Conservation (phyloP, 495 filamentous ascomycete genomes). For the Saxophila tyrrhenica region DNA sequence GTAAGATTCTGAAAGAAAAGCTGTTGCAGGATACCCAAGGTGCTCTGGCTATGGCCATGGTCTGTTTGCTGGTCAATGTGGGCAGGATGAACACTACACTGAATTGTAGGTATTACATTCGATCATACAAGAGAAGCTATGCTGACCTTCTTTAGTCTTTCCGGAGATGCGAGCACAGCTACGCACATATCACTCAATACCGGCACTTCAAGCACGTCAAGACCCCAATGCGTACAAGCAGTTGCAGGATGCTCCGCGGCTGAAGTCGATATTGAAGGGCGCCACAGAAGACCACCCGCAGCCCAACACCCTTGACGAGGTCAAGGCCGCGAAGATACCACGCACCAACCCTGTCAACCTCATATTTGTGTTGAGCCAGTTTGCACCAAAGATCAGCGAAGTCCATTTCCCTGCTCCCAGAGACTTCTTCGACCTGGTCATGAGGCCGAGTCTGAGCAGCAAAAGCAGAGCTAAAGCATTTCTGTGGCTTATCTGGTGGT, state of each 20-base stretch:
- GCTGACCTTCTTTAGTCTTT: slow-evolving; percentile 55
- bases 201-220: slow-evolving; percentile 85
- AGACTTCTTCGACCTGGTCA: slow-evolving; percentile 95
- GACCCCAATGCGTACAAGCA: slow-evolving; percentile 97
- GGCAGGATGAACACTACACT: slow-evolving; percentile 98
- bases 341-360: slow-evolving; percentile 95
- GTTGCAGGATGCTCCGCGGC: slow-evolving; percentile 85
- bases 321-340: slow-evolving; percentile 54
- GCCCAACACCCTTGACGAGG: slow-evolving; percentile 72
- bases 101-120: slow-evolving; percentile 61
- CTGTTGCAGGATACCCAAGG: slow-evolving; percentile 82
- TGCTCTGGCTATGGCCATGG: slow-evolving; percentile 97
- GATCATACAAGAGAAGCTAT: no score
- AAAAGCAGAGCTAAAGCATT: slow-evolving; percentile 77
- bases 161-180: slow-evolving; percentile 98
- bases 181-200: slow-evolving; percentile 96
- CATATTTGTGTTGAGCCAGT: slow-evolving; percentile 87
- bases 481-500: slow-evolving; percentile 98
- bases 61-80: slow-evolving; percentile 93
- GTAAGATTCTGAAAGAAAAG: slow-evolving; percentile 96
- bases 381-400: slow-evolving; percentile 84
- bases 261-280: slow-evolving; percentile 96
- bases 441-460: slow-evolving; percentile 75
- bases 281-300: slow-evolving; percentile 89
- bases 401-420: slow-evolving; percentile 72